Conservation (phyloP, 1,284 basidiomycete species). For the Rhodotorula mucilaginosa region DNA sequence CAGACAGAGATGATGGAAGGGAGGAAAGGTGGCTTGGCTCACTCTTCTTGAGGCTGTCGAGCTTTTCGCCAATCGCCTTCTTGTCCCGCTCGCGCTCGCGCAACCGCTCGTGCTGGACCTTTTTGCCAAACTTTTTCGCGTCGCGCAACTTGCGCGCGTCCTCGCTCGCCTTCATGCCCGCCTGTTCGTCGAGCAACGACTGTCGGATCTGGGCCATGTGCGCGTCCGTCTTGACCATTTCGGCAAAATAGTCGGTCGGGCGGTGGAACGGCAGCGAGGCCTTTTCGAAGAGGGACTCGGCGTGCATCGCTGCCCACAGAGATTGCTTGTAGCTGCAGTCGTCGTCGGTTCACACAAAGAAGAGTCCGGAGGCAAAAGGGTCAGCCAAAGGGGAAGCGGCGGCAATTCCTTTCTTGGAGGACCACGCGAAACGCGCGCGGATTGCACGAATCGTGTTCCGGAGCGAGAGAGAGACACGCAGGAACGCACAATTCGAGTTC, state of each 20-base stretch:
- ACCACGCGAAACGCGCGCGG: no score
- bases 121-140: slow-evolving; percentile 97
- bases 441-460: no score
- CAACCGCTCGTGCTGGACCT: slow-evolving; percentile 83
- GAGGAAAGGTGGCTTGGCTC: slow-evolving; percentile 46
- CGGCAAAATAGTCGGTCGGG: slow-evolving; percentile 94
- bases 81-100: slow-evolving; percentile 70
- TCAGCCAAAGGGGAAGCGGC: neutral
- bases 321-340: slow-evolving; percentile 86
- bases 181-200: slow-evolving; percentile 81
- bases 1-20: slow-evolving; percentile 3
- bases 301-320: slow-evolving; percentile 72
- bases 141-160: slow-evolving; percentile 88
- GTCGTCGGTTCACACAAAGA: neutral
- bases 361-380: slow-evolving; percentile 10
- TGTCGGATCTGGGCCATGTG: slow-evolving; percentile 98
- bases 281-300: slow-evolving; percentile 69
- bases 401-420: no score
- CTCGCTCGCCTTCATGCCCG: slow-evolving; percentile 85
- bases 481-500: slow-evolving; percentile 83
- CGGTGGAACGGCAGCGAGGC: slow-evolving; percentile 82
- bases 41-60: slow-evolving; percentile 86
- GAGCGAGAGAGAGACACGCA: neutral
- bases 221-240: slow-evolving; percentile 97
- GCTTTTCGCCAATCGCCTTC: slow-evolving; percentile 79